Evolutionary conservation across 192 early-diverging fungal species (phyloP).

Genomic region (Paraglomus brasilianum): DNA sequence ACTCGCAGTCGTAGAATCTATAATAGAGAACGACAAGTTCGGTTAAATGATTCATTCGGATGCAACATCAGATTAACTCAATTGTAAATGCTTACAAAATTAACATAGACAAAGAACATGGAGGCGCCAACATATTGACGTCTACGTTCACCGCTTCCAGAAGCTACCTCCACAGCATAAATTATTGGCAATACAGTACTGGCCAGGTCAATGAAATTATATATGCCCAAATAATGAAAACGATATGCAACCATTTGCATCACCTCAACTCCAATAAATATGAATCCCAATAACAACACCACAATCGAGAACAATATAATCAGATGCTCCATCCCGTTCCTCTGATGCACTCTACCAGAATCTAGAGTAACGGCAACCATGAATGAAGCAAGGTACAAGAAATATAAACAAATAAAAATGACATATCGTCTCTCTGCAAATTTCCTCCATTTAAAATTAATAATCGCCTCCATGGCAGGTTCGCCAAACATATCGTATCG

Average conservation of each 20-base stretch:
- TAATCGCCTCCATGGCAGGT: slow-evolving; percentile 28
- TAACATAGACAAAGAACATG: no score
- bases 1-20: slow-evolving; percentile 11
- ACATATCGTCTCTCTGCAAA: slow-evolving; percentile 2
- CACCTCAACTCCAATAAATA: background rate
- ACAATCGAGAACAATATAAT: background rate
- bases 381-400: background rate
- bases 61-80: no score
- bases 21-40: background rate
- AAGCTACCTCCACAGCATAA: background rate
- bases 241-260: slow-evolving; percentile 12
- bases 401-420: background rate
- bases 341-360: no score
- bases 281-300: background rate
- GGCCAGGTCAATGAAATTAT: slow-evolving; percentile 19
- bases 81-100: no score
- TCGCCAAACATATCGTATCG: slow-evolving; percentile 25
- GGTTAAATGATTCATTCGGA: background rate
- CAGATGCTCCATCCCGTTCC: background rate
- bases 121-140: background rate
- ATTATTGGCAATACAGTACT: slow-evolving; percentile 11
- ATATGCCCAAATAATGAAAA: background rate
- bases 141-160: no score
- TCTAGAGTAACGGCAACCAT: background rate
- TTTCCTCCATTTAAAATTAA: slow-evolving; percentile 31